Percentiles rank a stretch among this genome's conserved stretches.
Evolutionary conservation across 2,329 filamentous ascomycete genomes (phyloP).

Genomic region (Cladosporium sp.): DNA sequence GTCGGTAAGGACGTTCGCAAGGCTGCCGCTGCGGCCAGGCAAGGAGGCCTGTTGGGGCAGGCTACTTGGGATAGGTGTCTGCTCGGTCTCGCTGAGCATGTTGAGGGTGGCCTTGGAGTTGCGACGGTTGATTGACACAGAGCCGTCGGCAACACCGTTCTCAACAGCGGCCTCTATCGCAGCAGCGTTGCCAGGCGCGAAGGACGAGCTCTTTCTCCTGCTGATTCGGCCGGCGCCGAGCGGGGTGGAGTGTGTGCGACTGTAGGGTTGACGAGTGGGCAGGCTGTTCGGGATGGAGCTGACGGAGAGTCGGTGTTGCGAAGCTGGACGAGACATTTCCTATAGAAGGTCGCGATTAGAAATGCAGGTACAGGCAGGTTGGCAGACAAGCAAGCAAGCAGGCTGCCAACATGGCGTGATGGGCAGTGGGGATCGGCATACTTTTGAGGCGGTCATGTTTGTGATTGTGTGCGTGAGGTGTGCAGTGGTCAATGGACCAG

Average conservation of each 20-base stretch:
- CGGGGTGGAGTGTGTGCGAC: slow-evolving; percentile 76
- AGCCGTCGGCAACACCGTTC: slow-evolving; percentile 64
- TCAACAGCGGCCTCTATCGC: slow-evolving; percentile 69
- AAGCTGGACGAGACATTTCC: slow-evolving; percentile 47
- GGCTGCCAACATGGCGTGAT: slow-evolving; percentile 17
- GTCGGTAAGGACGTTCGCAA: slow-evolving; percentile 64
- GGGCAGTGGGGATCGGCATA: slow-evolving; percentile 19
- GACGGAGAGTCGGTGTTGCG: slow-evolving; percentile 49
- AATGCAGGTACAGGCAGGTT: slow-evolving; percentile 21
- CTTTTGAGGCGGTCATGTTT: slow-evolving; percentile 30
- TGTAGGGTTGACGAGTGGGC: slow-evolving; percentile 65
- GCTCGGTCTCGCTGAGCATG: slow-evolving; percentile 57
- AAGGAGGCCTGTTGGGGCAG: slow-evolving; percentile 55
- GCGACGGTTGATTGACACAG: slow-evolving; percentile 62
- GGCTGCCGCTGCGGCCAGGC: slow-evolving; percentile 38
- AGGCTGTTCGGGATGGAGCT: slow-evolving; percentile 63
- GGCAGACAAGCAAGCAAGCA: slow-evolving; percentile 4
- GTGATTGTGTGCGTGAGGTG: neutral
- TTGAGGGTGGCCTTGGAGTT: slow-evolving; percentile 62
- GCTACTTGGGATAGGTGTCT: slow-evolving; percentile 65
- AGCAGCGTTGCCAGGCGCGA: slow-evolving; percentile 72
- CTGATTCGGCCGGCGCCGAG: slow-evolving; percentile 78
- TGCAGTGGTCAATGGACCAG: slow-evolving; percentile 18
- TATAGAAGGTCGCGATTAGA: slow-evolving; percentile 23
- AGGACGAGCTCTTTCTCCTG: slow-evolving; percentile 89